Conservation (phyloP, 169 alveolate species). For the Plasmodium gallinaceum region DNA sequence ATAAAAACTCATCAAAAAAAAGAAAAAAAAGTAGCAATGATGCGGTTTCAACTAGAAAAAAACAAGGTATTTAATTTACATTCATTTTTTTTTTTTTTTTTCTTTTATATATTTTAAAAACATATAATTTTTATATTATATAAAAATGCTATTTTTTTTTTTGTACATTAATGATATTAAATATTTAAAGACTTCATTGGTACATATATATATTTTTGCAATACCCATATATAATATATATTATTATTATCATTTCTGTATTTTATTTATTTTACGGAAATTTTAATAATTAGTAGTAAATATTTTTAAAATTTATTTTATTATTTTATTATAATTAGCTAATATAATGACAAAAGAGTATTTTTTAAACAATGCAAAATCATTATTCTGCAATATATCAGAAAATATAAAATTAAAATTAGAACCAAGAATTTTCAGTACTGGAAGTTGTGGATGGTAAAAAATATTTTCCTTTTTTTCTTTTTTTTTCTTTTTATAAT, state of each 20-base stretch:
- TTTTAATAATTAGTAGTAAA: no score
- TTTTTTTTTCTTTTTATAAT: constrained; percentile 7
- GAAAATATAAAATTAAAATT: constrained; percentile 75
- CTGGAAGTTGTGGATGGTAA: constrained; percentile 87
- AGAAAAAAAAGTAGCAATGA: constrained; percentile 45
- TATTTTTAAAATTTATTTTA: neutral
- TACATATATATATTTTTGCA: neutral
- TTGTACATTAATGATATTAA: no score
- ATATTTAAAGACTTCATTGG: neutral
- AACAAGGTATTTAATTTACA: constrained; percentile 75
- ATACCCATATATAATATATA: neutral
- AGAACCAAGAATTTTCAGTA: constrained; percentile 82
- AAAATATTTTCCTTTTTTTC: constrained; percentile 16
- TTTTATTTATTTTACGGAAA: neutral
- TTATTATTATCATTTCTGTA: neutral
- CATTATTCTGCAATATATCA: constrained; percentile 44
- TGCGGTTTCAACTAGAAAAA: constrained; percentile 45
- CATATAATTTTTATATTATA: no score
- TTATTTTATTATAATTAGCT: constrained; percentile 50
- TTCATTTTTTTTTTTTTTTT: constrained; percentile 13
- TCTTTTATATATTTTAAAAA: neutral
- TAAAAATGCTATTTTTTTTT: neutral
- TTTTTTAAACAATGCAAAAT: constrained; percentile 79
- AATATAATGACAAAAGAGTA: constrained; percentile 80
- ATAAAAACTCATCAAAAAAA: constrained; percentile 61